Evolutionary conservation across 768 basidiomycete species (phyloP).

Genomic region (Leccinum rimulosum): DNA sequence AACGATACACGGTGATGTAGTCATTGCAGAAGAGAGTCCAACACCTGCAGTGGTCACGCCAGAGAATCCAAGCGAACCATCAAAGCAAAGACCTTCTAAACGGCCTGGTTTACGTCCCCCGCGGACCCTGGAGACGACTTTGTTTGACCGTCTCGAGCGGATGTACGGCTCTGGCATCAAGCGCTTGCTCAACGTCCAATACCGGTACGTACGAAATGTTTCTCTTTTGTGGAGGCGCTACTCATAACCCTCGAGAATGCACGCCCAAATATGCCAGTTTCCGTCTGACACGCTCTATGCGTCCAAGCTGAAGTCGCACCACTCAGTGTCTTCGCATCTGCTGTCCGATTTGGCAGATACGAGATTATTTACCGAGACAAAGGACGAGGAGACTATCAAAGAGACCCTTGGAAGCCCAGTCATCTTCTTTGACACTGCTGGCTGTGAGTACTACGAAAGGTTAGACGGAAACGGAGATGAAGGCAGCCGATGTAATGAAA

Average conservation of each 20-base stretch:
- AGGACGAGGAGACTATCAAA: conserved; percentile 62
- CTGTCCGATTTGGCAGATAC: conserved; percentile 67
- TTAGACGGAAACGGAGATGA: conserved; percentile 78
- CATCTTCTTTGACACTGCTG: conserved; percentile 92
- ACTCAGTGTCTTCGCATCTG: conserved; percentile 68
- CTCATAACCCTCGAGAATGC: conserved; percentile 59
- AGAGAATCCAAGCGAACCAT: conserved; percentile 1
- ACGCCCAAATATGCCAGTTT: conserved; percentile 78
- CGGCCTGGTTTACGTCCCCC: conserved; percentile 50
- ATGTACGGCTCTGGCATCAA: conserved; percentile 87
- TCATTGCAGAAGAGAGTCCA: conserved; percentile 20
- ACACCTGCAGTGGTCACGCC: neutral
- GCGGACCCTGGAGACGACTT: conserved; percentile 76
- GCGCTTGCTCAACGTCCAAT: conserved; percentile 86
- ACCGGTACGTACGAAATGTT: conserved; percentile 52
- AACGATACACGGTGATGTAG: conserved; percentile 18
- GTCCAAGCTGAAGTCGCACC: conserved; percentile 64
- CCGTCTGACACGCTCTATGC: conserved; percentile 82
- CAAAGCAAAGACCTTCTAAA: conserved; percentile 15
- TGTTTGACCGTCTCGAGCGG: conserved; percentile 88
- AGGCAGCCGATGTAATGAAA: conserved; percentile 91
- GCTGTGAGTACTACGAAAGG: conserved; percentile 91
- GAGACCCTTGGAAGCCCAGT: conserved; percentile 77
- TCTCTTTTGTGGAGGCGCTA: neutral
- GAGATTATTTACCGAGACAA: conserved; percentile 30